These are phyloP conservation scores for Dictyostelium capitatum DNA, from an alignment of 78 protist genomes.

Conservation along the genomic window DNA sequence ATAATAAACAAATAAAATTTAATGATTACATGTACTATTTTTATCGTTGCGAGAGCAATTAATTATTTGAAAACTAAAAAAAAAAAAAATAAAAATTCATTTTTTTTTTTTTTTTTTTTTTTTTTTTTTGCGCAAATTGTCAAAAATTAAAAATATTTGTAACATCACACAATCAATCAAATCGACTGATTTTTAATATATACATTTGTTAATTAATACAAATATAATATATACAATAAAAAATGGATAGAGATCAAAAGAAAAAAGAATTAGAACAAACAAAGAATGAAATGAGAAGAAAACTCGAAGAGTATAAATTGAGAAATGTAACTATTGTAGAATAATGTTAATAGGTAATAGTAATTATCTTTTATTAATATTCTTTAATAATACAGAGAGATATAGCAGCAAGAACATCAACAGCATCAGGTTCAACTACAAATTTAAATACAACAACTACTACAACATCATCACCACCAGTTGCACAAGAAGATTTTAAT, in stretches of 20 bases:
- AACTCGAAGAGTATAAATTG: constrained; percentile 46
- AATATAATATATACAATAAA: neutral
- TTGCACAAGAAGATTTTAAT: constrained; percentile 26
- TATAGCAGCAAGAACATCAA: neutral
- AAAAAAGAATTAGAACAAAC: constrained; percentile 72
- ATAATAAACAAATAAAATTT: too few species aligned
- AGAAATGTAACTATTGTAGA: constrained; percentile 16
- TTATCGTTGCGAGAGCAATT: too few species aligned
- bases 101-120: neutral
- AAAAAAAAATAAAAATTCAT: neutral
- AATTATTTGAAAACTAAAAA: neutral
- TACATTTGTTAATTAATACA: neutral
- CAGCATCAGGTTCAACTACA: neutral
- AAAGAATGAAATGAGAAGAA: constrained; percentile 65
- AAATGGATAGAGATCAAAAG: constrained; percentile 63
- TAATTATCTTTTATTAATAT: neutral
- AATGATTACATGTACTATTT: neutral
- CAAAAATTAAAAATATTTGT: neutral
- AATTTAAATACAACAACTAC: neutral
- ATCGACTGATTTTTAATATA: neutral
- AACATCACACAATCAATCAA: neutral
- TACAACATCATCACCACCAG: constrained; percentile 42
- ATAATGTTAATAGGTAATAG: neutral
- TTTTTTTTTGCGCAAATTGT: neutral
- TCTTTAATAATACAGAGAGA: neutral